Evolutionary conservation across 2,329 filamentous ascomycete genomes (phyloP).

Genomic region (Capronia americana): DNA sequence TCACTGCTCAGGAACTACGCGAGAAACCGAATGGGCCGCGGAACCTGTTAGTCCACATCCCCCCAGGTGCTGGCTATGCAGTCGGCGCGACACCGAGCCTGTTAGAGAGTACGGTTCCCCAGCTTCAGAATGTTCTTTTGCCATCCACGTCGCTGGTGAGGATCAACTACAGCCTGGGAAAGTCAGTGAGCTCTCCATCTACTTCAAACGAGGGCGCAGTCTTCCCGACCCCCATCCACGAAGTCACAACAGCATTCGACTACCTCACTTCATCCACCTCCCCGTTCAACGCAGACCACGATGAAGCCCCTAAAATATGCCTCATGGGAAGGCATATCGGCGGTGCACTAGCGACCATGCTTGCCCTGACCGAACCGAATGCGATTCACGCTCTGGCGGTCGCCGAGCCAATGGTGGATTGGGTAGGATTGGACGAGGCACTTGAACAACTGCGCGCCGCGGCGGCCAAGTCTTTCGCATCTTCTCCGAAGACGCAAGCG

Average conservation of each 20-base stretch:
- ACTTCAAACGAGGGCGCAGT: background rate
- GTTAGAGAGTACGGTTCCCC: constrained; percentile 9
- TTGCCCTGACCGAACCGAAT: constrained; percentile 50
- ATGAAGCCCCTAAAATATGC: constrained; percentile 32
- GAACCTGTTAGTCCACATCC: constrained; percentile 48
- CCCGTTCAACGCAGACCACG: constrained; percentile 22
- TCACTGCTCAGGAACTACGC: background rate
- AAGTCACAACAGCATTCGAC: constrained; percentile 39
- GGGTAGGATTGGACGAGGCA: constrained; percentile 47
- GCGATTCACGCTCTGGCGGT: constrained; percentile 45
- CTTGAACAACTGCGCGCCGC: constrained; percentile 20
- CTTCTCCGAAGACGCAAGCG: constrained; percentile 29
- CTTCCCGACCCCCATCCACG: constrained; percentile 42
- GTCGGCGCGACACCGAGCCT: constrained; percentile 16
- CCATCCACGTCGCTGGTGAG: constrained; percentile 47
- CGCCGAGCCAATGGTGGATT: constrained; percentile 44
- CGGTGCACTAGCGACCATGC: constrained; percentile 52
- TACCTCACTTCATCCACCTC: constrained; percentile 35
- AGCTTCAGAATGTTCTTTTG: constrained; percentile 43
- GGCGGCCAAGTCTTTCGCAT: background rate
- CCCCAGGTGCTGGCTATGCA: constrained; percentile 44
- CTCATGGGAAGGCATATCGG: constrained; percentile 48
- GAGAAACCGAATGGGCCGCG: constrained; percentile 16
- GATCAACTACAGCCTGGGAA: constrained; percentile 51
- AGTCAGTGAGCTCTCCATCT: background rate